Base-by-base conservation (phyloP, 495 filamentous ascomycete genomes). In the Terfezia claveryi region DNA sequence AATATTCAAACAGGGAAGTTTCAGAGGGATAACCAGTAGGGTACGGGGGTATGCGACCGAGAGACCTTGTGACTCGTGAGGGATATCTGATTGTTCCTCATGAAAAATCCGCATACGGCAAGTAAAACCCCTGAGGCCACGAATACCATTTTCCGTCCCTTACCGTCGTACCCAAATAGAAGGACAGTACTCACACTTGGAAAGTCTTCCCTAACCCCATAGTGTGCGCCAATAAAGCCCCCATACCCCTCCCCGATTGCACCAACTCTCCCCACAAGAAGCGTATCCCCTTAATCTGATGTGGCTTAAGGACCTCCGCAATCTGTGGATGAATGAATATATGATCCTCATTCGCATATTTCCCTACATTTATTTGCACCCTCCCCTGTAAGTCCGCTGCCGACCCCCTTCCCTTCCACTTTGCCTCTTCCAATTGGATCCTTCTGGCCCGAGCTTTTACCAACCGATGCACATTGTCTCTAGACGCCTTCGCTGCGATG, bases 141-240 rank as follows among this genome's bases (percentile, higher is more conserved):
- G 50, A 52, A 46, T 23, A 10, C 14, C 38, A 46, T 62, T 58
- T 55, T 36, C 10, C 16, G 50, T 20, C n/a, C 27, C 53, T 52
- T 41, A 51, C 50, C 27, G 27, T 7, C 4, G 27, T 32, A 32
- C 27, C 27, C 23, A 12, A 51, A 55, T 58, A 5, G 44, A 44
- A 49, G 32, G 36, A 57, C 17, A 51, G 17, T 23, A 77, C 76
- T 69, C 67, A 76, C 71, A 81, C 72, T 63, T 94, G 89, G 77
- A 94, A 83, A 0, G 89, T 94, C 67, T 96, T 96, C 12, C 88
- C 88, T 14, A 96, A 67, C 2, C 88, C 88, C 89, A 94, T 94
- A 1, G 85, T 85, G 64, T 94, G 88, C 2, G 88, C 85, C 36
- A 96, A 74, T 3, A 95, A 70, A 61, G 85, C 92, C 7, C 88